A percentile compares a stretch with the other conserved stretches of the same genome.
Conservation (phyloP, 2,329 filamentous ascomycete species). For the Fusarium graminum region DNA sequence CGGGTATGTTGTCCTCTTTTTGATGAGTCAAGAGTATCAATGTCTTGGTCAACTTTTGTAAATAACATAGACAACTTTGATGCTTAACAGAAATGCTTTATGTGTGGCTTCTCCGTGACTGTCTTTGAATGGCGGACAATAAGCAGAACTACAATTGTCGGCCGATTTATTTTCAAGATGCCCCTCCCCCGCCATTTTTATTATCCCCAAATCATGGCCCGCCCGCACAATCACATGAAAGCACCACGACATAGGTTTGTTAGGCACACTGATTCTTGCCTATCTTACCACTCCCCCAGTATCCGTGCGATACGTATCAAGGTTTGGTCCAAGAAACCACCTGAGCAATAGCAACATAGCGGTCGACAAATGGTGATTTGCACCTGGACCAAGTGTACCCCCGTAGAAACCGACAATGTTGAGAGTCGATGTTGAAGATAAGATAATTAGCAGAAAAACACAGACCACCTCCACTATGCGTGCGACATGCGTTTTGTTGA, state of each 20-base stretch:
- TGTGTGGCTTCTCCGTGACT: not conserved
- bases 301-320: not conserved
- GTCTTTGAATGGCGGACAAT: not conserved
- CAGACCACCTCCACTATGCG: slow-evolving; percentile 17
- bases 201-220: slow-evolving; percentile 34
- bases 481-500: slow-evolving; percentile 19
- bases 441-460: slow-evolving; percentile 8
- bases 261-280: slow-evolving; percentile 24
- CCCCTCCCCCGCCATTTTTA: slow-evolving; percentile 47
- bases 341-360: not conserved
- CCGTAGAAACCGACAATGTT: slow-evolving; percentile 20
- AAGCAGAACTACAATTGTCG: slow-evolving; percentile 4
- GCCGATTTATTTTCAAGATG: slow-evolving; percentile 22
- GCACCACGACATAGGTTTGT: slow-evolving; percentile 41
- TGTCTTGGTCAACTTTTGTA: slow-evolving; percentile 1
- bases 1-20: not conserved
- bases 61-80: not conserved
- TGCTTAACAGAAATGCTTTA: not conserved
- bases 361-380: not conserved
- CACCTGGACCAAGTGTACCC: slow-evolving; percentile 3
- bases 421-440: slow-evolving; percentile 10
- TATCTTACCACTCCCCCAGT: slow-evolving; percentile 20
- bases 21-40: not conserved
- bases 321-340: not conserved
- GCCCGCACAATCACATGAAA: slow-evolving; percentile 45